Percentiles rank a stretch among this genome's conserved stretches.
Conservation (phyloP, 73 alveolate species). For the Blepharisma stoltei region DNA sequence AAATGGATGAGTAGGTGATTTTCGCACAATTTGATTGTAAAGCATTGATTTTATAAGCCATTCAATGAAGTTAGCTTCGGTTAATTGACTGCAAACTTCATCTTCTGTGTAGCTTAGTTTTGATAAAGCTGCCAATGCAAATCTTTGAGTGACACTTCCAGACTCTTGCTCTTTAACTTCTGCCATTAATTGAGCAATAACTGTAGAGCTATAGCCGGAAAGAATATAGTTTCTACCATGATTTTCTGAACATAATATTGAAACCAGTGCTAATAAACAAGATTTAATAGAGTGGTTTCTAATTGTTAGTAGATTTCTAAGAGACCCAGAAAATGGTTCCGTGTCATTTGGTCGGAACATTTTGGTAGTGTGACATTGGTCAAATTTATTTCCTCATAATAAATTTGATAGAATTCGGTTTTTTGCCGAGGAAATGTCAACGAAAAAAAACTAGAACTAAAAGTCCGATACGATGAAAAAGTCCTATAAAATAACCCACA, state of each 20-base stretch:
- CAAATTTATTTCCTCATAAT: too few species aligned
- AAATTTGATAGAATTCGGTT: too few species aligned
- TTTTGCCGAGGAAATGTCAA: too few species aligned
- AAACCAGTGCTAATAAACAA: conserved; percentile 8
- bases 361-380: too few species aligned
- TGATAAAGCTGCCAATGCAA: not conserved
- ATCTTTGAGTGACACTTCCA: not conserved
- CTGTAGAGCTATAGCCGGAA: not conserved
- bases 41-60: not conserved
- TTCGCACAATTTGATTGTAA: not conserved
- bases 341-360: too few species aligned
- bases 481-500: too few species aligned
- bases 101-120: conserved; percentile 6
- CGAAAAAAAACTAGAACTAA: too few species aligned
- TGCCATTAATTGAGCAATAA: not conserved
- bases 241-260: not conserved
- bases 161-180: not conserved
- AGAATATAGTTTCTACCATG: not conserved
- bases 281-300: not conserved
- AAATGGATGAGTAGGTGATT: not conserved
- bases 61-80: not conserved
- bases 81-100: not conserved
- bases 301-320: not conserved
- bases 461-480: too few species aligned
- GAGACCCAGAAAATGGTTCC: too few species aligned